These are phyloP conservation scores for Komagataella mondaviorum DNA, from an alignment of 805 yeast species.

Conservation along the genomic window DNA sequence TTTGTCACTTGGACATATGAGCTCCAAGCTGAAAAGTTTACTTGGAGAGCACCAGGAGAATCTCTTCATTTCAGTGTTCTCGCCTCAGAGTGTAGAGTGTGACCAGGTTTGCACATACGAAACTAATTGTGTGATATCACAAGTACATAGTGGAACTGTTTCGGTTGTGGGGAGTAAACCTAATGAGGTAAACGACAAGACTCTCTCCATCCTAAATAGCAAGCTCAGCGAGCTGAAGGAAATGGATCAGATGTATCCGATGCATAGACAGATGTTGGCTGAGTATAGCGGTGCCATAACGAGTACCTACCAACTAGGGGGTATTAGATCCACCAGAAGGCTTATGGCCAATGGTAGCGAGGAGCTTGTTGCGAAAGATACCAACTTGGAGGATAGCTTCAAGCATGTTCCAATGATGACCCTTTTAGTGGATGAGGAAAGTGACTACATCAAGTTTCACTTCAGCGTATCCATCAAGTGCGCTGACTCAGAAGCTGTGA, in stretches of 20 bases:
- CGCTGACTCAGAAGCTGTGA: neutral
- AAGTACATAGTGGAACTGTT: neutral
- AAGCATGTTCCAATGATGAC: neutral
- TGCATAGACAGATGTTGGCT: neutral
- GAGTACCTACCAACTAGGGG: neutral
- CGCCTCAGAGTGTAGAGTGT: slow-evolving; percentile 13
- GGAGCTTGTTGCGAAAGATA: slow-evolving; percentile 2
- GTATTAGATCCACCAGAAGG: neutral
- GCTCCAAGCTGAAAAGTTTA: neutral
- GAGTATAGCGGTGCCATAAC: neutral
- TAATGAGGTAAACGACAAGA: neutral
- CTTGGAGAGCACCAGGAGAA: neutral
- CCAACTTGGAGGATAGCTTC: slow-evolving; percentile 1
- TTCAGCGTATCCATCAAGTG: slow-evolving; percentile 8
- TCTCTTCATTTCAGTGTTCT: slow-evolving; percentile 11
- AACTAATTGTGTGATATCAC: slow-evolving; percentile 8
- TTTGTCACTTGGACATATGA: neutral
- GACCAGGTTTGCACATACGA: slow-evolving; percentile 9
- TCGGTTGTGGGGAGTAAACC: neutral
- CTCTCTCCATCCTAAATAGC: neutral
- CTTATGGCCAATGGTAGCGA: neutral
- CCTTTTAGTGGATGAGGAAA: slow-evolving; percentile 13
- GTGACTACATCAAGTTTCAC: slow-evolving; percentile 9
- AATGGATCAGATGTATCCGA: neutral
- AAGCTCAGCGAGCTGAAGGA: neutral